These are phyloP conservation scores for Podaxis sp. DNA, from an alignment of 768 basidiomycete species.

Conservation along the genomic window DNA sequence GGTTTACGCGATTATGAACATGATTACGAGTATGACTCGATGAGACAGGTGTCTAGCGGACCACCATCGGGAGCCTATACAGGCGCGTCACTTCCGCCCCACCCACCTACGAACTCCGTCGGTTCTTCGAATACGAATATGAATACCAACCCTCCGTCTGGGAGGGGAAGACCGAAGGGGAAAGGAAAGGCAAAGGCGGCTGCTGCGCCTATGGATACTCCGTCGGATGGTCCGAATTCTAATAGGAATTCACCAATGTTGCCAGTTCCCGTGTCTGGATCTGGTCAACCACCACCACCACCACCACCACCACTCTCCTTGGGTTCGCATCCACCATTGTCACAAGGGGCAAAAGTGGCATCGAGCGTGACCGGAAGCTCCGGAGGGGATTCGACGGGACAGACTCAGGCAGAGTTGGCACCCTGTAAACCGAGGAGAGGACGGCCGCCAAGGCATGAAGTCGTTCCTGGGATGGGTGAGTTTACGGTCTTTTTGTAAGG, in stretches of 20 bases:
- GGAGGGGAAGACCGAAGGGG: constrained; percentile 2
- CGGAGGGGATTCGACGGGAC: not conserved
- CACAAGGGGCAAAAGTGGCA: not conserved
- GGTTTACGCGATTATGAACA: not conserved
- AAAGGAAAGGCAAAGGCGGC: not conserved
- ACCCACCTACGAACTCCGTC: not conserved
- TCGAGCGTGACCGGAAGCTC: too few relatives aligned
- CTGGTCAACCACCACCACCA: not conserved
- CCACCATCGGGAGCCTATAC: not conserved
- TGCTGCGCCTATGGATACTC: not conserved
- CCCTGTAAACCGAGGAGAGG: constrained; percentile 9
- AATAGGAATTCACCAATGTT: not conserved
- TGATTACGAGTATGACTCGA: not conserved
- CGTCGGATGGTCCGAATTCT: not conserved
- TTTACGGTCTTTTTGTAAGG: constrained; percentile 9
- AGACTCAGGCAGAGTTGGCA: not conserved
- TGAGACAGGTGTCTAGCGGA: not conserved
- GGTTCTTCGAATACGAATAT: not conserved
- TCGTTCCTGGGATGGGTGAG: constrained; percentile 10
- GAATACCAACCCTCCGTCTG: not conserved
- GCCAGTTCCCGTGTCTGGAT: not conserved
- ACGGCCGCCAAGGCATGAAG: constrained; percentile 7
- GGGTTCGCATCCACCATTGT: not conserved
- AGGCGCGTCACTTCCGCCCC: not conserved
- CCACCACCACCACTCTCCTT: too few relatives aligned